Base-by-base conservation (phyloP, 2,329 filamentous ascomycete genomes). In the Sarocladiaceae sp. region DNA sequence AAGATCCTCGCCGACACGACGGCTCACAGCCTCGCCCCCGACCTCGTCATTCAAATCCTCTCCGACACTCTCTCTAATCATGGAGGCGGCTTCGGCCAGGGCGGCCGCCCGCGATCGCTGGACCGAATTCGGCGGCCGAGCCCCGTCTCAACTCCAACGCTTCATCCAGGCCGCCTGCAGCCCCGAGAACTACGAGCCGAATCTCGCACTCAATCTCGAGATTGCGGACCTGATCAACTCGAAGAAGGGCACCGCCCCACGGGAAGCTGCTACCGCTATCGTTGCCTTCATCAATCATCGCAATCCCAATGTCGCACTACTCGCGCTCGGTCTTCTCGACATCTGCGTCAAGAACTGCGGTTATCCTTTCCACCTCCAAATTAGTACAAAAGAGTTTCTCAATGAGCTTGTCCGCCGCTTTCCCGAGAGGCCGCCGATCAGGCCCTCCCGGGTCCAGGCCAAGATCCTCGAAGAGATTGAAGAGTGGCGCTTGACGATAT, bases 261-360 rank as follows among this genome's bases (percentile, higher is more conserved):
- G 94, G 65, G 94, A 99, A 79, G 92, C 93, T 47, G 93, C 93
- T 55, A 84, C 95, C 58, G 84, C 91, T 57, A 96, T 97, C 59
- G 93, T 97, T 62, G 87, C 88, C 71, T 91, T 92, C 66, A 86
- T 97, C 77, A 99, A 99, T 74, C 90, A 96, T 71, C 89, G 94
- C 68, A 99, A 97, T 68, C 88, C 92, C 55, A 97, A 96, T 70
- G 90, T 99, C 60, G 88, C 92, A 55, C 76, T 99, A 59, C 80
- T 97, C 54, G 93, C 94, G 54, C 80, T 97, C 64, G 86, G 86
- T 74, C 83, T 99, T 59, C 88, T 99, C 66, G 94, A 99, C 69
- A 97, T 97, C 57, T 97, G 94, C 71, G 94, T 97, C 71, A 99
- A 99, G 78, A 99, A 99, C 74, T 99, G 94, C 79, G 94, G 94